phyloP scores from a whole-genome alignment of 2,329 filamentous ascomycete genomes.

The Monosporascus cannonballus region DNA sequence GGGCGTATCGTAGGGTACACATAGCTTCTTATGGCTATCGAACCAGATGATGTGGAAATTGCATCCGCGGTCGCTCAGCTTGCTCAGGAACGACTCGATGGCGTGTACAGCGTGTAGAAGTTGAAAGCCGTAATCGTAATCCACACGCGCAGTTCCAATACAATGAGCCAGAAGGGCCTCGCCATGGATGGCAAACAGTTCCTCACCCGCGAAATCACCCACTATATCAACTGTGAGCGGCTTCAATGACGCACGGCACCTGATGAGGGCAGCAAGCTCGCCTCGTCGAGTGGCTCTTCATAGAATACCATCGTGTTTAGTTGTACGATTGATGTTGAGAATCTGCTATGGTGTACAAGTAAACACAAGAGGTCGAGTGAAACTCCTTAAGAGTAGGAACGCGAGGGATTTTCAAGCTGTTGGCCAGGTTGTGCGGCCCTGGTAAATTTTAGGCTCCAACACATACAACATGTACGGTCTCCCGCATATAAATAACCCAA shows the following conservation, averaged over 20 bases:
- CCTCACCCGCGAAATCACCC: conserved; percentile 69
- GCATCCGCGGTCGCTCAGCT: conserved; percentile 57
- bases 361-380: too few species aligned
- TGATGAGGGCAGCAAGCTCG: neutral
- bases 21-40: conserved; percentile 46
- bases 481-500: too few species aligned
- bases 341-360: too few species aligned
- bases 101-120: conserved; percentile 64
- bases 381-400: too few species aligned
- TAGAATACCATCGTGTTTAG: neutral
- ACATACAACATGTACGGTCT: too few species aligned
- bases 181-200: conserved; percentile 67
- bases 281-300: neutral
- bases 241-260: conserved; percentile 11
- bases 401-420: too few species aligned
- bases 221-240: conserved; percentile 55
- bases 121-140: conserved; percentile 62
- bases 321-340: neutral
- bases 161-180: conserved; percentile 64
- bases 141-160: conserved; percentile 55
- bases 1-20: conserved; percentile 40
- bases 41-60: conserved; percentile 70
- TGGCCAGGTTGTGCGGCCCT: too few species aligned
- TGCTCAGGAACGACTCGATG: conserved; percentile 59
- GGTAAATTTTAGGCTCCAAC: too few species aligned